Evolutionary conservation across 345 rosid genomes (phyloP), one percentile per base, ranked within the genome.

Genomic region (Aegle marmelos): DNA sequence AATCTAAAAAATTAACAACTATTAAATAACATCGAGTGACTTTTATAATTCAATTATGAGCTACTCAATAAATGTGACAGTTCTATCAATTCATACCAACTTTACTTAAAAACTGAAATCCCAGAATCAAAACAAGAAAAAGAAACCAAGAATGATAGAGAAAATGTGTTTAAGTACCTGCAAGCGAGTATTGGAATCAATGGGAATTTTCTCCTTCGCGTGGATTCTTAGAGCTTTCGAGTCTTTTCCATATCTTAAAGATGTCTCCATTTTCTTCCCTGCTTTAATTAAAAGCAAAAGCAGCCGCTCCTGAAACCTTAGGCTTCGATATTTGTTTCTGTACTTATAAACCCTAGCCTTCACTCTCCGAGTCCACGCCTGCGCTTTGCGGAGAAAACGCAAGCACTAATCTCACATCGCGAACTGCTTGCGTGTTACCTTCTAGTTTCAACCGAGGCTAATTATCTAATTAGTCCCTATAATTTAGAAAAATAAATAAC

Each of bases 221-320:
- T 96, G 97, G 83, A 96, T 88, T 79, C 85, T 89, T 74, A 93
- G 77, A 77, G 91, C 81, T 84, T 76, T 96, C 54, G 93, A 87
- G 69, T 86, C 92, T 36, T 85, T 81, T 34, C 86, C 77, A 79
- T 85, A 92, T 71, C 99, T 90, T 76, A 95, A 83, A 67, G 97
- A 95, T 6, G 97, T 91, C 87, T 93, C 97, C 99, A 93, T 95
- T 75, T 50, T 39, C 37, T 37, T 48, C 22, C 39, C 63, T 21
- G 61, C 61, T 22, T 67, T 28, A 39, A 41, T 39, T 11, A 28
- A 48, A 58, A 24, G 2, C 65, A 34, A 45, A 45, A 39, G 48
- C 28, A 22, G 48, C 72, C 6, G 30, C 71, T 54, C 21, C 31
- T 45, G 28, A 64, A 70, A 62, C 80, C 76, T 33, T 17, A 71